These are phyloP conservation scores for Sphaerobolus stellatus DNA, from an alignment of 1,284 basidiomycete genomes.

Conservation along the genomic window DNA sequence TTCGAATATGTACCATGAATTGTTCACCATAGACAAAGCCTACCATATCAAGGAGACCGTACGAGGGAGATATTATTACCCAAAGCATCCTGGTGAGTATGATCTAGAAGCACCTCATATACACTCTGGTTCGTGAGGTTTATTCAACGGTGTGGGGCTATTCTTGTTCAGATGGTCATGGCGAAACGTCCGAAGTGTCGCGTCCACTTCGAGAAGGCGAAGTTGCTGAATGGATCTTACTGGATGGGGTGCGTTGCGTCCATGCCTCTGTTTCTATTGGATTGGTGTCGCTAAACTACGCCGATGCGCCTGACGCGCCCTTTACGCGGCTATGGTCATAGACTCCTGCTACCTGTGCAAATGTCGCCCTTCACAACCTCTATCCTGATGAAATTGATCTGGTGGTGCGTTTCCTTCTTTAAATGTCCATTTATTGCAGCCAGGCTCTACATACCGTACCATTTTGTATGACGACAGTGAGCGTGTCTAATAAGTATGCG, in stretches of 20 bases:
- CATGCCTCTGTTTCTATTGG: not conserved
- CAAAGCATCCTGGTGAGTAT: slow-evolving; percentile 51
- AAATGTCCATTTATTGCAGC: not conserved
- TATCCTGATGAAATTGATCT: slow-evolving; percentile 84
- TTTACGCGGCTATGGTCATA: too few relatives aligned
- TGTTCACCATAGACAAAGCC: slow-evolving; percentile 85
- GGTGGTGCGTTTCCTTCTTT: slow-evolving; percentile 51
- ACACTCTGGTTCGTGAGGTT: not conserved
- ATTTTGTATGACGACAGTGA: not conserved
- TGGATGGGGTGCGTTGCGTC: slow-evolving; percentile 67
- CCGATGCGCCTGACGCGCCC: not conserved
- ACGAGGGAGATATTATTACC: slow-evolving; percentile 80
- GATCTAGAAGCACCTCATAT: not conserved
- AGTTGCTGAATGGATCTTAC: slow-evolving; percentile 83
- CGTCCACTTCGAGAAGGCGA: slow-evolving; percentile 74
- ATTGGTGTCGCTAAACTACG: not conserved
- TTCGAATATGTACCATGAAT: too few relatives aligned
- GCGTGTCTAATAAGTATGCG: too few relatives aligned
- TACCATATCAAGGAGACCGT: slow-evolving; percentile 82
- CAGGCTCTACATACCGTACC: not conserved
- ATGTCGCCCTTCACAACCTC: slow-evolving; percentile 85
- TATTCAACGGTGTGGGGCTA: slow-evolving; percentile 14
- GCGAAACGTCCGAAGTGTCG: slow-evolving; percentile 62
- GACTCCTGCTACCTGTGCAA: slow-evolving; percentile 90
- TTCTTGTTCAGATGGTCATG: slow-evolving; percentile 65